Base-by-base conservation (phyloP, 164 flowering plant species). In the Umbellularia californica region DNA sequence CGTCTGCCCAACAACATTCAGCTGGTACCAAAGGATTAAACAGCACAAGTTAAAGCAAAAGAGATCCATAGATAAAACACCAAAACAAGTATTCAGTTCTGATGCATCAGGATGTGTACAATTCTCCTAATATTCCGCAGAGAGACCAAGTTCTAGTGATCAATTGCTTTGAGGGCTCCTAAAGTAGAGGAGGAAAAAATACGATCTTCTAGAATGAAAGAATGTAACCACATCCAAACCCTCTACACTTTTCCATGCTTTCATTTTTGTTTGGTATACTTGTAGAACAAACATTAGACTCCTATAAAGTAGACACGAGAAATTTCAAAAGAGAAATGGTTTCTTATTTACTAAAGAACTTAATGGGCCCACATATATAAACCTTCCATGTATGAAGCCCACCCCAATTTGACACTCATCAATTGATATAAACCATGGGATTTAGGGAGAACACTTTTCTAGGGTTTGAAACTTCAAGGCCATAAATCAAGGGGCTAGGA, bases 1-100 rank as follows among this genome's bases (percentile, higher is more conserved):
- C 78, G 78, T 69, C 78, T 93, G 98, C 58, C 99, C 99, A 41
- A 84, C 70, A 28, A 95, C 84, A 82, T 95, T 95, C 78, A 88
- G 75, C 99, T 95, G 92, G 72, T 77, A 78, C 35, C 66, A 71
- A 81, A 74, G 68, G 22, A 28, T 17, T 55, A 7, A n/a, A 28
- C 25, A 64, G 65, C 12, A 62, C 25, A 14, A n/a, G 55, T 33
- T 50, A n/a, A 13, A 17, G 24, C 47, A 75, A n/a, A 22, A 28
- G 72, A 66, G 51, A 55, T 41, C 10, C 11, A 41, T 7, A 41
- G 47, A 3, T n/a, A 35, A 41, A 41, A 19, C 23, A 66, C 27
- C 47, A 22, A 63, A 11, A 58, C 35, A 55, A 55, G 60, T 15
- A 17, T 55, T 55, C 60, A 55, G n/a, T 55, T 55, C 60, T 55